These are phyloP conservation scores for Anastatica hierochuntica DNA, from an alignment of 345 rosid genomes.

Conservation along the genomic window DNA sequence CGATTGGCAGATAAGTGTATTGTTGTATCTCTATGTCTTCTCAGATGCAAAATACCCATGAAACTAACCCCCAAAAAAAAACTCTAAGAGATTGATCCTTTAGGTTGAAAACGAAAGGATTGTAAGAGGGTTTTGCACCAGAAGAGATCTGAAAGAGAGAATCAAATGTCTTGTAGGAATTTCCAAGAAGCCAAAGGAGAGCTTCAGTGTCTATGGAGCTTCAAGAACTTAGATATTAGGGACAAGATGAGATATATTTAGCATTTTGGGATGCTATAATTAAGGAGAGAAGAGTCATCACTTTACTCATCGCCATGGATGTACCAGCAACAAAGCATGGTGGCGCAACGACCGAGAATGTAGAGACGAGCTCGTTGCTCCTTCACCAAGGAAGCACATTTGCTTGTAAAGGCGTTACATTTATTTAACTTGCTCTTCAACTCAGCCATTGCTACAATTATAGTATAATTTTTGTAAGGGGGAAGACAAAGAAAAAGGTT, in stretches of 20 bases:
- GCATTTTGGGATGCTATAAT: no score
- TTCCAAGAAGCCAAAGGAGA: slow-evolving; percentile 16
- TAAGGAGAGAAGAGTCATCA: no score
- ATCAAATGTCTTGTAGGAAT: slow-evolving; percentile 8
- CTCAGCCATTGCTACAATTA: no score
- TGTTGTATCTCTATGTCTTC: background rate
- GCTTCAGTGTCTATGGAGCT: no score
- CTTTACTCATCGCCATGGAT: background rate
- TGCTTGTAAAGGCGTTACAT: background rate
- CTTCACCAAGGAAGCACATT: background rate
- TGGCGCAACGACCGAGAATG: background rate
- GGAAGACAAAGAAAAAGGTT: no score
- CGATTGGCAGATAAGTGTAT: slow-evolving; percentile 7
- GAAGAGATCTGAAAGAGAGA: slow-evolving; percentile 1
- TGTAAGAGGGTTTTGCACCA: slow-evolving; percentile 21
- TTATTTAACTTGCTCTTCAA: no score
- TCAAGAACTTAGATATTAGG: no score
- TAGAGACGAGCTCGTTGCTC: background rate
- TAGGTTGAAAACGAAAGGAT: slow-evolving; percentile 12
- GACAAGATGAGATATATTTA: no score
- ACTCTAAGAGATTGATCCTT: slow-evolving; percentile 8
- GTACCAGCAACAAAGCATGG: background rate
- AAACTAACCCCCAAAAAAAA: no score
- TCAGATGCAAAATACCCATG: slow-evolving; percentile 13
- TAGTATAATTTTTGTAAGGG: no score